phyloP scores from a whole-genome alignment of 805 yeast species.

The Ogataea zsoltii region DNA sequence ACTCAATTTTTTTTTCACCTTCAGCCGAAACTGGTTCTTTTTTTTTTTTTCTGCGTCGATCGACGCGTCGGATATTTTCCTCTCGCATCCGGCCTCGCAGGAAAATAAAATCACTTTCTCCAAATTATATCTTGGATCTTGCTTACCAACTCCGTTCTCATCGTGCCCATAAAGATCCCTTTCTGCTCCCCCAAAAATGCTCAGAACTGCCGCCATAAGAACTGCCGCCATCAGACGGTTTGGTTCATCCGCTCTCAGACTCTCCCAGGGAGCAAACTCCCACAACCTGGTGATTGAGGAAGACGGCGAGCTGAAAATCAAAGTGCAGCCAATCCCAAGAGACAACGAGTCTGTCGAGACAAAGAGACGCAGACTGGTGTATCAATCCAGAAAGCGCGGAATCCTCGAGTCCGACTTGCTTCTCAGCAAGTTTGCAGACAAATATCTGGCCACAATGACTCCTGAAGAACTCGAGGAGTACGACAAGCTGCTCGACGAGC shows the following conservation, averaged over 20 bases:
- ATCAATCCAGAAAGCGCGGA: conserved; percentile 94
- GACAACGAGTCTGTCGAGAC: conserved; percentile 68
- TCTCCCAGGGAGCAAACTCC: conserved; percentile 22
- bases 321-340: conserved; percentile 79
- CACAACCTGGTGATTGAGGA: conserved; percentile 24
- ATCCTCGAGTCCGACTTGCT: conserved; percentile 90
- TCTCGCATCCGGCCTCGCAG: too few relatives aligned
- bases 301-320: conserved; percentile 52
- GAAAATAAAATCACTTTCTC: neutral
- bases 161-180: too few relatives aligned
- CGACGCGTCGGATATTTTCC: conserved; percentile 3
- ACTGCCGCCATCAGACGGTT: conserved; percentile 11
- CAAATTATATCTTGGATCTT: neutral
- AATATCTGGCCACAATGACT: conserved; percentile 58
- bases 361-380: conserved; percentile 83
- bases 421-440: conserved; percentile 81
- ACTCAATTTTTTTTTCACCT: neutral
- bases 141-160: too few relatives aligned
- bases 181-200: conserved; percentile 1
- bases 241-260: conserved; percentile 11
- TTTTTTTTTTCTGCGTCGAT: neutral
- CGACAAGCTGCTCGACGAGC: conserved; percentile 81
- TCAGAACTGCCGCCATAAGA: conserved; percentile 3
- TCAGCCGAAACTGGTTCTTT: neutral
- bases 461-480: conserved; percentile 77